Evolutionary conservation across 2,329 filamentous ascomycete species (phyloP), one percentile per base, ranked within the genome.

Genomic region (Cordyceps pruinosa): DNA sequence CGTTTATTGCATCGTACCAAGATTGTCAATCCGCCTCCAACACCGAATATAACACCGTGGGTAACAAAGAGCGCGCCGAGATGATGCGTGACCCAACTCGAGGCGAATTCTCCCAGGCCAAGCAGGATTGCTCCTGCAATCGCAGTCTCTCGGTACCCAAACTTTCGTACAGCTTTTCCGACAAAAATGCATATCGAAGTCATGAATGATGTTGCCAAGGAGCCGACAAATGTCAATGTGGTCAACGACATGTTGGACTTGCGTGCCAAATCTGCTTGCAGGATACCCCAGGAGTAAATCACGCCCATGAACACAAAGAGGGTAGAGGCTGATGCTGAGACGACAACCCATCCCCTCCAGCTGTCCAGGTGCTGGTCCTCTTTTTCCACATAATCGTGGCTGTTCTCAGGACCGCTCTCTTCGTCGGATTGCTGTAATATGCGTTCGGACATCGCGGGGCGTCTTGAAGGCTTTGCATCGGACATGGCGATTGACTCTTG

Each of bases 271-370:
- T 61, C 52, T 15, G 63, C 62, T 28, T 68, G 66, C 56, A 66
- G 42, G 23, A 68, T 64, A 17, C 65, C 65, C 65, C 64, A 66
- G 1, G 63, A 66, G 57, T 68, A 66, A 48, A 68, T 61, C 39
- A 66, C 63, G 13, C 66, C 66, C 54, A 67, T 62, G 56, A 66
- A 67, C n/a, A 65, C 61, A 44, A 67, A 67, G 19, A 67, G 59
- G 1, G 63, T 62, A 47, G 59, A 55, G 0, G 65, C 62, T 0
- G 65, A 60, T 2, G 66, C 66, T 7, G 60, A 50, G 3, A 66
- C 66, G 17, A 66, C 62, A 9, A 66, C 32, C 66, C 65, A 68
- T 8, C 63, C 65, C 8, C 56, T 56, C 52, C 59, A 62, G 7
- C 59, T 46, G 47, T 65, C 63, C 44, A 48, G 26, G 25, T 45